Evolutionary conservation across 805 yeast genomes (phyloP), one percentile per base, ranked within the genome.

Genomic region (Tetrapisispora phaffii): DNA sequence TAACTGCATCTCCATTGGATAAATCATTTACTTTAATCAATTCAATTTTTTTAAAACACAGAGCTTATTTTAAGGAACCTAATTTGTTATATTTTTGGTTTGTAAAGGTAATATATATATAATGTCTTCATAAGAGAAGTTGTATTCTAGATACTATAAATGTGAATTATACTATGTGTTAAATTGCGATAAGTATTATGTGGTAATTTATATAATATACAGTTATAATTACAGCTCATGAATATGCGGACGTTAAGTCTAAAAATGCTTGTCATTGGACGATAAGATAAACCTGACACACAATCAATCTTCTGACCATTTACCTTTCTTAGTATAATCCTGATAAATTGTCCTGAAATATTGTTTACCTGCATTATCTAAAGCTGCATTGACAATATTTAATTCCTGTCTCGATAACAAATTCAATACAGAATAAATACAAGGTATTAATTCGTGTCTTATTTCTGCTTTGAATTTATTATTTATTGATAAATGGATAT

Each of bases 311-410:
- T 78, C 86, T 47, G 67, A 76, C 96, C 96, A 89, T 62, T 83
- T 85, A 41, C 95, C 96, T 48, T 71, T 73, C 57, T 74, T 79
- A 59, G 76, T 77, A 66, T 86, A 90, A 50, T 82, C 85, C 7
- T 76, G 76, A 54, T 84, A 86, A 34, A 89, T 56, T 0, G 76
- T 68, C 56, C 74, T 79, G 69, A 80, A 82, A 53, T 80, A 77
- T 1, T 79, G 71, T 53, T 85, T 75, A 4, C 93, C 83, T 34
- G 84, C 75, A 20, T 67, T 59, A 53, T 90, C 96, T 53, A 88
- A 64, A 7, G 80, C 72, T 3, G 79, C 71, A 56, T 76, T 84
- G 19, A 82, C 73, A 29, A 78, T 60, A 42, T 71, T 74, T 44
- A 88, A 63, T 52, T 88, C 96, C 33, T 71, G 70, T 33, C 70